Conservation (phyloP, 345 rosid genomes). For the Hibiscus trionum region DNA sequence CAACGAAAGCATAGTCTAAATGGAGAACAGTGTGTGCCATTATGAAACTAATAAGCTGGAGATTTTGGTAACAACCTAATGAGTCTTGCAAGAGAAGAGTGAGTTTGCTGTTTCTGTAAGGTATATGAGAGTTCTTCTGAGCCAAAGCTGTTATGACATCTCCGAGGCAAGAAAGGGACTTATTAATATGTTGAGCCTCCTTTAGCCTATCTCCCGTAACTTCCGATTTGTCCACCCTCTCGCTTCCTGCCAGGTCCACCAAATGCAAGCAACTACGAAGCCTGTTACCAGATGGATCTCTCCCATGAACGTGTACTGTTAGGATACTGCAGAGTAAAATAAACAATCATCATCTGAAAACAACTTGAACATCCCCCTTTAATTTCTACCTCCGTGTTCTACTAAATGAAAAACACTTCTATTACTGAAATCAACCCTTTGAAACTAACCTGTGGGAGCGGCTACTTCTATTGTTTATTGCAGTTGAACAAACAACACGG, state of each 20-base stretch:
- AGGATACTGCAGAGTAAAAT: constrained; percentile 50
- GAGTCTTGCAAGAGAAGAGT: constrained; percentile 93
- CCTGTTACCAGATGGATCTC: constrained; percentile 59
- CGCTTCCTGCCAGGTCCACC: constrained; percentile 98
- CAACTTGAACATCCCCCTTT: neutral
- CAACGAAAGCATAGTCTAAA: neutral
- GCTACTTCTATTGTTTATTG: constrained; percentile 71
- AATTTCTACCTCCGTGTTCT: neutral
- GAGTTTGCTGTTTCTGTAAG: constrained; percentile 95
- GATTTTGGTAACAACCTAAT: constrained; percentile 37
- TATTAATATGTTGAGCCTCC: constrained; percentile 88
- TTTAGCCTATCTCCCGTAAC: constrained; percentile 88
- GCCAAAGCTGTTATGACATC: constrained; percentile 90
- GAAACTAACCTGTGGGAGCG: constrained; percentile 80
- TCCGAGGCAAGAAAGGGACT: constrained; percentile 89
- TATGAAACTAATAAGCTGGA: neutral
- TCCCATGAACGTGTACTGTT: constrained; percentile 77
- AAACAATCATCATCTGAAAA: constrained; percentile 9
- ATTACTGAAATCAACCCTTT: neutral
- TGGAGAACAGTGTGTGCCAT: neutral
- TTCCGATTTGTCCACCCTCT: constrained; percentile 88
- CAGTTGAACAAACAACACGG: constrained; percentile 78
- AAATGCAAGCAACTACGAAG: constrained; percentile 79
- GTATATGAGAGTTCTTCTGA: constrained; percentile 80
- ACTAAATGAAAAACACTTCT: neutral